Evolutionary conservation across 257 asterid species (phyloP).

Genomic region (Nicotiana tomentosiformis): DNA sequence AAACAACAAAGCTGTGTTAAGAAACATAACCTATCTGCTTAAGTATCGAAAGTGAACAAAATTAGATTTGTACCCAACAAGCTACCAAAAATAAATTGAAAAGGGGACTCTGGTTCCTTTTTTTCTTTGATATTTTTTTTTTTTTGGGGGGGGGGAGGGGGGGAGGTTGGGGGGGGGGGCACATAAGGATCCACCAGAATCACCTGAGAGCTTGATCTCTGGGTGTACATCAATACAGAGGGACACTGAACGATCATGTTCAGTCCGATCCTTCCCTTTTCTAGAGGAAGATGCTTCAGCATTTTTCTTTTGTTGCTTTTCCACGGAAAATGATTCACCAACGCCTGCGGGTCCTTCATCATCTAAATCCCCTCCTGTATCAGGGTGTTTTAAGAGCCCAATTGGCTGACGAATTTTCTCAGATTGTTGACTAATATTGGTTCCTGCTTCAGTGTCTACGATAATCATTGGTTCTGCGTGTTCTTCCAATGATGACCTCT

Average conservation of each 20-base stretch:
- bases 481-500: conserved; percentile 26
- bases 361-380: conserved; percentile 5
- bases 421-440: conserved; percentile 22
- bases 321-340: conserved; percentile 22
- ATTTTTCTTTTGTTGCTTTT: conserved; percentile 15
- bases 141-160: background rate
- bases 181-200: conserved; percentile 19
- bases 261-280: conserved; percentile 19
- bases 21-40: background rate
- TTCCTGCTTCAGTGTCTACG: conserved; percentile 34
- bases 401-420: conserved; percentile 16
- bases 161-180: background rate
- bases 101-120: background rate
- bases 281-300: conserved; percentile 27
- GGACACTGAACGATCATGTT: conserved; percentile 26
- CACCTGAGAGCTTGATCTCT: conserved; percentile 42
- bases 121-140: background rate
- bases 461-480: conserved; percentile 30
- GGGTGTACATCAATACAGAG: conserved; percentile 35
- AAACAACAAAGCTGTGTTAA: background rate
- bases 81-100: background rate
- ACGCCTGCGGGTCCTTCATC: conserved; percentile 23
- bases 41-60: background rate
- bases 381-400: conserved; percentile 19
- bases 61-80: background rate